A percentile compares a stretch with the other conserved stretches of the same genome.
Evolutionary conservation across 441 rosid species (phyloP).

Genomic region (Arabidopsis hybrid): DNA sequence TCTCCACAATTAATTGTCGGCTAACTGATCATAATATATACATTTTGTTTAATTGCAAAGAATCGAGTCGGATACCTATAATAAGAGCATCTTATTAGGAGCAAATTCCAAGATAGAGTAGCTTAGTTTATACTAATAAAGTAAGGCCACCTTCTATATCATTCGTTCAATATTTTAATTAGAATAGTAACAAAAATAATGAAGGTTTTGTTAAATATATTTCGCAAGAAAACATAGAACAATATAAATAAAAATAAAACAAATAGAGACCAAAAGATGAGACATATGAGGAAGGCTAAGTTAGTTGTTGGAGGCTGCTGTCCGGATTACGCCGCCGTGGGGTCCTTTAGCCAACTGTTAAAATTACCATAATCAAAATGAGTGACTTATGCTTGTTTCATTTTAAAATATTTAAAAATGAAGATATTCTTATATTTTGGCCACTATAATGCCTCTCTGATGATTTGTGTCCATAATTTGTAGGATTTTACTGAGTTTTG

Average conservation of each 20-base stretch:
- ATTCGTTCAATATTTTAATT: constrained; percentile 3
- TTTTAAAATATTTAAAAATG: background rate
- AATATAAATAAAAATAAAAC: background rate
- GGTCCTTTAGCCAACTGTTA: constrained; percentile 34
- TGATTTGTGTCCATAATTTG: background rate
- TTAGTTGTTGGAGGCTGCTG: constrained; percentile 49
- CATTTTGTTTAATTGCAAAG: background rate
- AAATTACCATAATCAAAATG: background rate
- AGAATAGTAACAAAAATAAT: background rate
- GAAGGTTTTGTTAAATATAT: constrained; percentile 10
- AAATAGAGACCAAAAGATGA: constrained; percentile 28
- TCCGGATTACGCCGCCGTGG: constrained; percentile 43
- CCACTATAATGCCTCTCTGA: background rate
- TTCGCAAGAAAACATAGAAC: constrained; percentile 9
- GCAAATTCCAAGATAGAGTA: constrained; percentile 35
- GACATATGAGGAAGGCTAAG: constrained; percentile 40
- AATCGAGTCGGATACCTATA: constrained; percentile 31
- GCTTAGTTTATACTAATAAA: constrained; percentile 3
- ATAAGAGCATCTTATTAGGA: constrained; percentile 39
- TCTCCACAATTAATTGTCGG: constrained; percentile 5
- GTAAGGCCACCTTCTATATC: constrained; percentile 21
- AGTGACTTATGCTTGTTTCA: constrained; percentile 2
- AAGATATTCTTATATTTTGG: background rate
- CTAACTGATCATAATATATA: constrained; percentile 24
- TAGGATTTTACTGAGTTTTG: too few relatives aligned